phyloP scores from a whole-genome alignment of 257 asterid genomes.

The Nicotiana otophora region DNA sequence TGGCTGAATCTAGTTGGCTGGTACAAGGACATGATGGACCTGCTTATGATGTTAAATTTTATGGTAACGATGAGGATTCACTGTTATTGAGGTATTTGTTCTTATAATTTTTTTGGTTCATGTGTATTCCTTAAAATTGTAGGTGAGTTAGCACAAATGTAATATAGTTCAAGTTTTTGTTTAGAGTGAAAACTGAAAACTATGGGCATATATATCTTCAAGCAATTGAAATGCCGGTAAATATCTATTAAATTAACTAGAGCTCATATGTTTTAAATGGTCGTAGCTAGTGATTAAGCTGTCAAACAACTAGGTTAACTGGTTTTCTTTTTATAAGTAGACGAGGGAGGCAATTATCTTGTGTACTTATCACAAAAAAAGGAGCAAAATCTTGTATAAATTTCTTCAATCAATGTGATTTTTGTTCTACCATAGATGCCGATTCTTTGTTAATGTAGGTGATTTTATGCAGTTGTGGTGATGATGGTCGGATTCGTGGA shows the following conservation, averaged over 20 bases:
- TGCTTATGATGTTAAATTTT: slow-evolving; percentile 89
- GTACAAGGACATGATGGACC: slow-evolving; percentile 91
- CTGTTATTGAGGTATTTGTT: slow-evolving; percentile 58
- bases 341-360: not conserved
- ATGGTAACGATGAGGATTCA: slow-evolving; percentile 51
- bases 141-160: not conserved
- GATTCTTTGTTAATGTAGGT: not conserved
- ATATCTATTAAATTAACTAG: not conserved
- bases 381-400: not conserved
- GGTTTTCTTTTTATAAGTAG: not conserved
- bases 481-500: slow-evolving; percentile 91
- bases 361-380: not conserved
- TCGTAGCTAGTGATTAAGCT: not conserved
- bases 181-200: not conserved
- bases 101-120: not conserved
- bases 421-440: not conserved
- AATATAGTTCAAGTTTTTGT: not conserved
- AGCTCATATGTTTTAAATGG: not conserved
- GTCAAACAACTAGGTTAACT: not conserved
- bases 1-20: slow-evolving; percentile 58
- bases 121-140: not conserved
- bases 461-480: slow-evolving; percentile 72
- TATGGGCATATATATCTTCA: not conserved
- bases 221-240: not conserved
- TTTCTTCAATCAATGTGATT: not conserved